A percentile compares a stretch with the other conserved stretches of the same genome.
These are phyloP conservation scores for Neurospora sp. DNA, from an alignment of 495 filamentous ascomycete genomes.

Conservation along the genomic window DNA sequence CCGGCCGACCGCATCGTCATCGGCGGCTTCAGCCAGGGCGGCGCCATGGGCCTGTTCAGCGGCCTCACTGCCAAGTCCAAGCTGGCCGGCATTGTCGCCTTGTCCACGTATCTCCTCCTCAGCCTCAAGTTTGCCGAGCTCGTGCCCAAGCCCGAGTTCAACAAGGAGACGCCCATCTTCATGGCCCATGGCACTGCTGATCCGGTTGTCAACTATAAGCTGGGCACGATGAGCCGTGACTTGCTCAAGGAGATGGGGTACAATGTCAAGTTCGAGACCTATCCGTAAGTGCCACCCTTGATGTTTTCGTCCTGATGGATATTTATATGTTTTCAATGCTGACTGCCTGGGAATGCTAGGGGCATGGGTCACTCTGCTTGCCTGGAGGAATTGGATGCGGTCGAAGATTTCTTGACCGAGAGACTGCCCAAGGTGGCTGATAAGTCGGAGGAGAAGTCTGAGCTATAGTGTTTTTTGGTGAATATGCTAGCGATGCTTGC, in stretches of 20 bases:
- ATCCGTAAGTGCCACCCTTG: conserved; percentile 43
- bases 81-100: conserved; percentile 77
- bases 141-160: conserved; percentile 52
- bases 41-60: conserved; percentile 44
- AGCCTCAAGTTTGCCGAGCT: conserved; percentile 59
- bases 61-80: conserved; percentile 65
- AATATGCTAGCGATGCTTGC: neutral
- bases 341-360: conserved; percentile 24
- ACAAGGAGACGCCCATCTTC: conserved; percentile 75
- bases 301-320: neutral
- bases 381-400: conserved; percentile 68
- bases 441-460: conserved; percentile 35
- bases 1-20: conserved; percentile 73
- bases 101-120: conserved; percentile 75
- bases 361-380: conserved; percentile 67
- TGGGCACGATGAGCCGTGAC: conserved; percentile 56
- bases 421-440: conserved; percentile 45
- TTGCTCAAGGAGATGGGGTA: conserved; percentile 54
- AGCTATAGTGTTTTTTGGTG: conserved; percentile 17
- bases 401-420: conserved; percentile 65
- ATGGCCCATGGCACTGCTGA: conserved; percentile 77
- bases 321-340: conserved; percentile 3
- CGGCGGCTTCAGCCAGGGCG: conserved; percentile 54
- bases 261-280: conserved; percentile 66
- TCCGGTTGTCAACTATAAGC: conserved; percentile 53